Evolutionary conservation across 2,329 filamentous ascomycete species (phyloP), one percentile per base, ranked within the genome.

Genomic region (Diplodia mutila): DNA sequence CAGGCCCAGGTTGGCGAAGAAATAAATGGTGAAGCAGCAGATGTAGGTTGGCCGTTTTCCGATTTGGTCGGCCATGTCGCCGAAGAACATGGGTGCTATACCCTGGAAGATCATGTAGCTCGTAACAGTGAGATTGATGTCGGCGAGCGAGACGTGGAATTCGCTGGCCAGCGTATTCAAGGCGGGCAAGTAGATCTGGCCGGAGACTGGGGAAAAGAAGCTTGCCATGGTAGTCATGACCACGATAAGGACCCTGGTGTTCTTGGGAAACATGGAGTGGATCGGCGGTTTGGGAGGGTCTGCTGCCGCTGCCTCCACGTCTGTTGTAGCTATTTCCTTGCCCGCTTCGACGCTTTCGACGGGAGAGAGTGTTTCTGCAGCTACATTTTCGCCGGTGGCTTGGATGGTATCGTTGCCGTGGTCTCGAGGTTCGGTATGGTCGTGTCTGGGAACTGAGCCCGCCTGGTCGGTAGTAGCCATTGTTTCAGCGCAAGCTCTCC

Each of bases 51-150:
- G 83, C 65, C 83, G 75, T 70, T 83, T 76, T 27, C 83, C 83
- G 25, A 76, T 75, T 55, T 77, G 80, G 69, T 85, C 83, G 1
- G 83, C 79, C 34, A 84, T 78, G 64, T 80, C 80, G 8, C 81
- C 83, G 32, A 84, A 75, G 32, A 84, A 79, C 66, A 82, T 80
- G 42, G 83, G 83, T 1, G 82, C 80, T 9, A 86, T 73, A 2
- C 82, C 84, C 78, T 87, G 85, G 39, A 85, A 80, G 48, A 85
- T 83, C 75, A 85, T 73, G 68, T 85, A 86, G 3, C 80, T 81
- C 0, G 83, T 86, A 16, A 86, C 76, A 0, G 84, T 85, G 68
- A 85, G 74, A 69, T 85, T 85, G 70, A 85, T 80, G 57, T 77
- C 74, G 7, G 80, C 77, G 16, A 73, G 74, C 1, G 82, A 79